These are phyloP conservation scores for Cerrena zonata DNA, from an alignment of 1,284 basidiomycete genomes.

Conservation along the genomic window DNA sequence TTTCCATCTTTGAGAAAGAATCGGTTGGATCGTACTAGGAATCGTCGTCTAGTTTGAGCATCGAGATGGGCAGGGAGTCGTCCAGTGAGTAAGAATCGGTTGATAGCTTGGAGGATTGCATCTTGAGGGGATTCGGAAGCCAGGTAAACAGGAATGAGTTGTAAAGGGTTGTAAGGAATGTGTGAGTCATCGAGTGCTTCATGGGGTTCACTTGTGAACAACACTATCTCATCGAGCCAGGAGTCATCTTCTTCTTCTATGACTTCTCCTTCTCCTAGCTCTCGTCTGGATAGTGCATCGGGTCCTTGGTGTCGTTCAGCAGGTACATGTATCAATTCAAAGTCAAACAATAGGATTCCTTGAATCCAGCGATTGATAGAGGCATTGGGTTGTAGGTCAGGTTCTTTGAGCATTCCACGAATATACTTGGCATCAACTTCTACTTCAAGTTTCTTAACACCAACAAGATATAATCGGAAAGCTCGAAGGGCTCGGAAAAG, in stretches of 20 bases:
- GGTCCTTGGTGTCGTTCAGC: slow-evolving; percentile 24
- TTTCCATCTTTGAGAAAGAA: background rate
- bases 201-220: background rate
- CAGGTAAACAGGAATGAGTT: slow-evolving; percentile 8
- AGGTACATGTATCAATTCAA: slow-evolving; percentile 31
- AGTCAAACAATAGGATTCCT: slow-evolving; percentile 32
- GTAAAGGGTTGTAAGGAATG: background rate
- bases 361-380: slow-evolving; percentile 37
- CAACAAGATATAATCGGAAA: no score
- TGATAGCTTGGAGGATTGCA: slow-evolving; percentile 10
- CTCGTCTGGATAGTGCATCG: slow-evolving; percentile 28
- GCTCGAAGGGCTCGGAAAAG: no score
- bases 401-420: slow-evolving; percentile 34
- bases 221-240: slow-evolving; percentile 25
- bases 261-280: slow-evolving; percentile 15
- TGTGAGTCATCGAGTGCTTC: background rate
- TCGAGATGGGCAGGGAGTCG: background rate
- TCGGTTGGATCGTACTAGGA: background rate
- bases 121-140: background rate
- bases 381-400: slow-evolving; percentile 32
- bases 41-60: background rate
- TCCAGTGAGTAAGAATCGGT: slow-evolving; percentile 5
- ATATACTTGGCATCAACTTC: slow-evolving; percentile 34
- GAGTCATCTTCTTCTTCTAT: slow-evolving; percentile 11
- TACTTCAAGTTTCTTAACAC: no score